Evolutionary conservation across 2,329 filamentous ascomycete species (phyloP).

Genomic region (Fusarium annulatum): DNA sequence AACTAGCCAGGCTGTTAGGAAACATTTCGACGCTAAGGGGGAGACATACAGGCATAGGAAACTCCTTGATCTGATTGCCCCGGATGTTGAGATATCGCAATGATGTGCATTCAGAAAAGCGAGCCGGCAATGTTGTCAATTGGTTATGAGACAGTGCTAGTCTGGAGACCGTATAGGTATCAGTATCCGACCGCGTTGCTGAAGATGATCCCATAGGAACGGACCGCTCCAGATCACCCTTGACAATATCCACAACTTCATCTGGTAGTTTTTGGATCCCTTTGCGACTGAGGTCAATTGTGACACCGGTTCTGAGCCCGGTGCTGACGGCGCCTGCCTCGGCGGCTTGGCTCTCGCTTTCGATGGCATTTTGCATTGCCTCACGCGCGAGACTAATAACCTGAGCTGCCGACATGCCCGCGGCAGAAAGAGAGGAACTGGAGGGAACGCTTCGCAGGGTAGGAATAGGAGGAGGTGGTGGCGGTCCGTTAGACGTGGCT

Average conservation of each 20-base stretch:
- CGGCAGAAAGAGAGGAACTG: slow-evolving; percentile 60
- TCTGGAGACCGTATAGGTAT: slow-evolving; percentile 55
- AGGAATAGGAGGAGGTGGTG: slow-evolving; percentile 59
- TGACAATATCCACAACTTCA: slow-evolving; percentile 80
- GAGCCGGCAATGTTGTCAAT: slow-evolving; percentile 73
- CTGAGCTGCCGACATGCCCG: slow-evolving; percentile 68
- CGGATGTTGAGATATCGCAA: slow-evolving; percentile 84
- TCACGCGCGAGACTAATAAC: slow-evolving; percentile 74
- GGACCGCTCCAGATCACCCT: slow-evolving; percentile 78
- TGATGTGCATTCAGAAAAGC: slow-evolving; percentile 80
- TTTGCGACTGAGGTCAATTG: slow-evolving; percentile 81
- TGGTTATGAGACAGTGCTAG: slow-evolving; percentile 86
- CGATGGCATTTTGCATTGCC: slow-evolving; percentile 73
- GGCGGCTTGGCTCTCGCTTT: slow-evolving; percentile 73
- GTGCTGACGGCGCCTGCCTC: slow-evolving; percentile 69
- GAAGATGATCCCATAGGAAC: slow-evolving; percentile 40
- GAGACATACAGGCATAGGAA: slow-evolving; percentile 63
- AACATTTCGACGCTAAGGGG: slow-evolving; percentile 18
- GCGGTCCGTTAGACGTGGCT: slow-evolving; percentile 54
- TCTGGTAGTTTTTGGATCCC: slow-evolving; percentile 77
- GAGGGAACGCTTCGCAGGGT: slow-evolving; percentile 60
- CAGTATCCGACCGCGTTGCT: slow-evolving; percentile 22
- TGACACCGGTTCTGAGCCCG: slow-evolving; percentile 76
- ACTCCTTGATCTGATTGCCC: slow-evolving; percentile 77
- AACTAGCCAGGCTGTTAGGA: slow-evolving; percentile 66